Conservation (phyloP, 1,139 yeast species). For the Kodamaea sp. region DNA sequence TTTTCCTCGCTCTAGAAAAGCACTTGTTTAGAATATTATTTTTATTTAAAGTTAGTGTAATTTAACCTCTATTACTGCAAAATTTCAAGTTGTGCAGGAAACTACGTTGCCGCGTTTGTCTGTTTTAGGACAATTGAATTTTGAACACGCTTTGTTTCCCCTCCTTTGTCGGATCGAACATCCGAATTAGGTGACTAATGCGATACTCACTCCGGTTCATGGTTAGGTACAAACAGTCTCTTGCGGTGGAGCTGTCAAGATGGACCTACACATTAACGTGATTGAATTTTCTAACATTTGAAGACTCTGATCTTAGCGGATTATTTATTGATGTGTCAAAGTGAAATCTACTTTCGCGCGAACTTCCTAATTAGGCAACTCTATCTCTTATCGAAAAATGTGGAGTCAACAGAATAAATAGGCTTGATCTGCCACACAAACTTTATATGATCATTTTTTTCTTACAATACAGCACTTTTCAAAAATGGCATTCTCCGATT, state of each 20-base stretch:
- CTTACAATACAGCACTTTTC: background rate
- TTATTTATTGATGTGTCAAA: no score
- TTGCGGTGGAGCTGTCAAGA: no score
- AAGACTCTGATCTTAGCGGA: no score
- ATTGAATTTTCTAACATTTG: no score
- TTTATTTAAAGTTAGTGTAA: background rate
- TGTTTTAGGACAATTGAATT: no score
- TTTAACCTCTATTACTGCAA: background rate
- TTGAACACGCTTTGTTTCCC: background rate
- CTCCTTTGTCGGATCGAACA: background rate
- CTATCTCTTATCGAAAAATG: background rate
- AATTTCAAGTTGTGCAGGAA: background rate
- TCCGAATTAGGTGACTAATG: no score
- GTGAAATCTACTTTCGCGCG: no score
- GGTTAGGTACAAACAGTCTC: no score
- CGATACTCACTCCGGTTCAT: background rate
- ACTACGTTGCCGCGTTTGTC: no score
- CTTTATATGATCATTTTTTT: background rate
- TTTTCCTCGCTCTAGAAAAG: conserved; percentile 7
- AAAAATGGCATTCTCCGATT: conserved; percentile 13
- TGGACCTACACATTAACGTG: no score
- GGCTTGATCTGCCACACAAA: background rate
- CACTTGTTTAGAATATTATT: background rate
- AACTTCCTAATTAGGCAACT: conserved; percentile 1
- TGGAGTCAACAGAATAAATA: background rate